Evolutionary conservation across 345 rosid species (phyloP).

Genomic region (Arabidopsis suecica): DNA sequence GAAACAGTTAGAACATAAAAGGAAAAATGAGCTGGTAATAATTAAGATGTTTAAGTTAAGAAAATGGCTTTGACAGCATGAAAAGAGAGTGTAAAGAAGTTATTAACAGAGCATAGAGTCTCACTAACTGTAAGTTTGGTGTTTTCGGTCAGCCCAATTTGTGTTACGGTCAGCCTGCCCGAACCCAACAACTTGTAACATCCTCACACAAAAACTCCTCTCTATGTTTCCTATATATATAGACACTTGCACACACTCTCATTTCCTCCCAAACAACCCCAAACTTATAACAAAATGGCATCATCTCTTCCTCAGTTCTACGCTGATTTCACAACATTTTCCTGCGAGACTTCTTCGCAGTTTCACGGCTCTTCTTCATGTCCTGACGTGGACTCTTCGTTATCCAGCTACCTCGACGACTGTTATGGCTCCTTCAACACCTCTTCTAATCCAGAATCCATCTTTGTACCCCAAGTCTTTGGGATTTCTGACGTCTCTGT

Average conservation of each 20-base stretch:
- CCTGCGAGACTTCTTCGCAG: conserved; percentile 48
- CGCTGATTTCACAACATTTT: conserved; percentile 50
- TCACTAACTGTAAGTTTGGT: conserved; percentile 40
- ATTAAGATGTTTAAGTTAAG: conserved; percentile 16
- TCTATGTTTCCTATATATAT: conserved; percentile 24
- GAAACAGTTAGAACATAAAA: conserved; percentile 25
- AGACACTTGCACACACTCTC: conserved; percentile 40
- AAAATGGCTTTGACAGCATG: conserved; percentile 31
- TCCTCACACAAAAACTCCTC: conserved; percentile 28
- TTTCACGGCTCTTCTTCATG: conserved; percentile 39
- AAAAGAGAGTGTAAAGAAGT: conserved; percentile 36
- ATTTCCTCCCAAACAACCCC: conserved; percentile 37
- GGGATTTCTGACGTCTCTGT: conserved; percentile 51
- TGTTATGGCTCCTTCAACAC: conserved; percentile 32
- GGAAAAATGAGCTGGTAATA: conserved; percentile 33
- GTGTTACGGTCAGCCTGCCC: conserved; percentile 43
- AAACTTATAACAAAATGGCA: conserved; percentile 46
- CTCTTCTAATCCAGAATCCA: conserved; percentile 32
- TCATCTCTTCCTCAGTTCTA: conserved; percentile 59
- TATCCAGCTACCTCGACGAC: conserved; percentile 34
- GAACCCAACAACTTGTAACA: conserved; percentile 43
- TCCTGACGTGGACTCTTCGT: conserved; percentile 32
- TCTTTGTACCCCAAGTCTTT: conserved; percentile 27
- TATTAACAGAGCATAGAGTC: conserved; percentile 38
- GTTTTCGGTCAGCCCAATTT: conserved; percentile 18